These are phyloP conservation scores for Colletotrichum caudatum DNA, from an alignment of 2,329 filamentous ascomycete genomes.

Conservation along the genomic window DNA sequence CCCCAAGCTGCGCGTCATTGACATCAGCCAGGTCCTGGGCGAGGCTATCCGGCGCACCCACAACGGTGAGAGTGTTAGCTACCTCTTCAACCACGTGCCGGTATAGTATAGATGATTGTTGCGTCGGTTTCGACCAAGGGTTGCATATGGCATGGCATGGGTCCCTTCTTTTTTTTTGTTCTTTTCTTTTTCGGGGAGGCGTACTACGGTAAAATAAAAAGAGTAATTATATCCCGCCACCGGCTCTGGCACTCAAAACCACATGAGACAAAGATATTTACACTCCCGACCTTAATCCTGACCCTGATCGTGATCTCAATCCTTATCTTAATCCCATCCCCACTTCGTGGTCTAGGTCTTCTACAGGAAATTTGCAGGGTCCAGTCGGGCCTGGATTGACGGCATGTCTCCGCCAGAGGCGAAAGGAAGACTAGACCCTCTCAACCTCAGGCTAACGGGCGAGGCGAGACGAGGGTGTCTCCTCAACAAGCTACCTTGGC, in stretches of 20 bases:
- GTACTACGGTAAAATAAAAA: no score
- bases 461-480: neutral
- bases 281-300: no score
- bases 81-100: slow-evolving; percentile 66
- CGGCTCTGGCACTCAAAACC: no score
- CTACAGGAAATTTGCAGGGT: no score
- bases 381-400: no score
- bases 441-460: neutral
- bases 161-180: neutral
- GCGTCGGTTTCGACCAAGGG: neutral
- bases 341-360: no score
- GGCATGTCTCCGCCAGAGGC: no score
- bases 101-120: slow-evolving; percentile 38
- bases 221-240: no score
- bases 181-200: no score
- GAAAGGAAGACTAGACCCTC: neutral
- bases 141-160: slow-evolving; percentile 13
- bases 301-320: no score
- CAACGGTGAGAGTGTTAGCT: slow-evolving; percentile 71
- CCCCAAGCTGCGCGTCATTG: slow-evolving; percentile 87
- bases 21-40: slow-evolving; percentile 87
- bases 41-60: slow-evolving; percentile 69
- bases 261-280: no score
- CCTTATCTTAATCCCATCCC: no score
- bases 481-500: neutral